Percentiles rank a stretch among this genome's conserved stretches.
These are phyloP conservation scores for Phaeodactylum tricornutum DNA, from an alignment of 108 stramenopile species.

Conservation along the genomic window DNA sequence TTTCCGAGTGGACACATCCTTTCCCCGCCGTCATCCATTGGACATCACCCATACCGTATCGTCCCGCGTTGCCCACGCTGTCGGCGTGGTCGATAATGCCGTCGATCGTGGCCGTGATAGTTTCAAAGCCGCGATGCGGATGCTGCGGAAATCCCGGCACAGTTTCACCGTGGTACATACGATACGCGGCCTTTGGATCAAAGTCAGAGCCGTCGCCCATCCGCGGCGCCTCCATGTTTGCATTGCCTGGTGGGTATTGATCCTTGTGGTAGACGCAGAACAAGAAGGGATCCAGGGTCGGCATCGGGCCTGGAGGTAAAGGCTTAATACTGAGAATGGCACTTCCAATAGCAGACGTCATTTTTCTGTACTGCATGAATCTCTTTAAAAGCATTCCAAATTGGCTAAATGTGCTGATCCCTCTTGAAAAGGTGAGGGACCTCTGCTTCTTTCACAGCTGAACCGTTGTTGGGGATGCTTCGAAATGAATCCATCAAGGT, in stretches of 20 bases:
- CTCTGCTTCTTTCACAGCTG: too few species aligned
- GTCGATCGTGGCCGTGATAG: conserved; percentile 69
- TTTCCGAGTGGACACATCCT: conserved; percentile 76
- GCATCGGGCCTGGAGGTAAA: conserved; percentile 48
- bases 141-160: conserved; percentile 55
- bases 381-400: too few species aligned
- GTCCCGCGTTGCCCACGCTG: conserved; percentile 51
- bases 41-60: conserved; percentile 65
- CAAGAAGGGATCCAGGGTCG: conserved; percentile 66
- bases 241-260: conserved; percentile 47
- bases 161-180: conserved; percentile 61
- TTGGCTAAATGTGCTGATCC: too few species aligned
- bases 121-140: conserved; percentile 86
- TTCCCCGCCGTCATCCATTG: conserved; percentile 90
- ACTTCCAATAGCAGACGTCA: conserved; percentile 4
- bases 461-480: too few species aligned
- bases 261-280: conserved; percentile 84
- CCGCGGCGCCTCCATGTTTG: conserved; percentile 31
- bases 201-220: conserved; percentile 52
- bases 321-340: conserved; percentile 26
- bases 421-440: too few species aligned
- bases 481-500: too few species aligned
- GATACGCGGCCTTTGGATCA: conserved; percentile 28
- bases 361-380: too few species aligned
- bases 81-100: conserved; percentile 77